Conservation (phyloP, 345 rosid genomes). For the Citrus reticulata region DNA sequence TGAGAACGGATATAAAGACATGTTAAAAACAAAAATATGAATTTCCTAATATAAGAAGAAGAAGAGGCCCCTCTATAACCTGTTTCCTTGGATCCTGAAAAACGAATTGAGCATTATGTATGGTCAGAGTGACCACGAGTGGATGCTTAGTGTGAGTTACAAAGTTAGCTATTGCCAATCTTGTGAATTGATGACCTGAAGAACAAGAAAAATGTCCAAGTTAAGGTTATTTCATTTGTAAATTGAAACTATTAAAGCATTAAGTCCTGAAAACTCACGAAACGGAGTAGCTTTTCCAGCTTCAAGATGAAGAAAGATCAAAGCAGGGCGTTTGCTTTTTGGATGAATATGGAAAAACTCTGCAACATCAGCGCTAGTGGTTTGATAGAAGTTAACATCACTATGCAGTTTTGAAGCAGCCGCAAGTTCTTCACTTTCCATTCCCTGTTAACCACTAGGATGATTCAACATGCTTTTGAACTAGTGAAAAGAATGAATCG, state of each 20-base stretch:
- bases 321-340: conserved; percentile 36
- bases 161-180: conserved; percentile 2
- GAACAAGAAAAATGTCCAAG: neutral
- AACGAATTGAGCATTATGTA: neutral
- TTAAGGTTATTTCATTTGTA: neutral
- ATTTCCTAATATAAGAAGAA: neutral
- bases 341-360: conserved; percentile 32
- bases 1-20: neutral
- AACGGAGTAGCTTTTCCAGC: conserved; percentile 25
- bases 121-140: neutral
- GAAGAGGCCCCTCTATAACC: neutral
- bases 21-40: neutral
- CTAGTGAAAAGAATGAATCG: neutral
- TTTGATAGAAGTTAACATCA: conserved; percentile 44
- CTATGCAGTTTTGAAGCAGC: conserved; percentile 37
- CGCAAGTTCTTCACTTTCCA: conserved; percentile 36
- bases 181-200: conserved; percentile 3
- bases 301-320: conserved; percentile 33
- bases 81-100: conserved; percentile 11
- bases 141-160: neutral
- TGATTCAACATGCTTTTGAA: neutral
- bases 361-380: conserved; percentile 36
- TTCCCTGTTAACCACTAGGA: conserved; percentile 21
- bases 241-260: neutral
- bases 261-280: conserved; percentile 15